Evolutionary conservation across 441 rosid species (phyloP), one percentile per base, ranked within the genome.

Genomic region (Gossypium gossypioides): DNA sequence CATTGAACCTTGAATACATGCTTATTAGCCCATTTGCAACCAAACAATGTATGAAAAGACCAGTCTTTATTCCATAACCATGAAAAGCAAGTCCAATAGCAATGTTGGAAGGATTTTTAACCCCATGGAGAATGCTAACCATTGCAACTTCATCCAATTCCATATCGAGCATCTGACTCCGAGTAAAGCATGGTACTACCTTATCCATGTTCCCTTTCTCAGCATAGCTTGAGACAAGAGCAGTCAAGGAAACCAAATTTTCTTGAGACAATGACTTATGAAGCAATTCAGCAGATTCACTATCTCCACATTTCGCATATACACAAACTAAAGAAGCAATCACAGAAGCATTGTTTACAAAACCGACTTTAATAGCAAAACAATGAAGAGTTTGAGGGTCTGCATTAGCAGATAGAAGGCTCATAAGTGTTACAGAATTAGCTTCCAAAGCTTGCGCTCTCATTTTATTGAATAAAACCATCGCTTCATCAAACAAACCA

Each of bases 61-160:
- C 95, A 13, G 72, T 84, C 84, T 86, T 87, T 15, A 87, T 51
- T 50, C 81, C 85, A 18, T 84, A 89, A 73, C 82, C 82, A 82
- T 92, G 97, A 69, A 90, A 84, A 25, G 85, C 75, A 79, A 62
- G 81, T 34, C 95, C 97, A 34, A 73, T 42, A 66, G 63, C 79
- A 48, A 74, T 25, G 64, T 80, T 75, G 64, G 74, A 68, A 72
- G 82, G 81, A 70, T 78, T 80, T 48, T 72, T 68, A 48, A 88
- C 80, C 40, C 88, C 96, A 70, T 85, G 90, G 77, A 92, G 85
- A 70, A 89, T 84, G 73, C 91, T 79, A 44, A 87, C 79, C 79
- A 92, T 79, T 66, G 93, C 93, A 72, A 92, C 86, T 15, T 84
- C 89, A 84, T 90, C 97, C 51, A 82, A 69, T 78, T 81, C 84